Evolutionary conservation across 2,329 filamentous ascomycete species (phyloP), one percentile per base, ranked within the genome.

Genomic region (Venturia pyrina): DNA sequence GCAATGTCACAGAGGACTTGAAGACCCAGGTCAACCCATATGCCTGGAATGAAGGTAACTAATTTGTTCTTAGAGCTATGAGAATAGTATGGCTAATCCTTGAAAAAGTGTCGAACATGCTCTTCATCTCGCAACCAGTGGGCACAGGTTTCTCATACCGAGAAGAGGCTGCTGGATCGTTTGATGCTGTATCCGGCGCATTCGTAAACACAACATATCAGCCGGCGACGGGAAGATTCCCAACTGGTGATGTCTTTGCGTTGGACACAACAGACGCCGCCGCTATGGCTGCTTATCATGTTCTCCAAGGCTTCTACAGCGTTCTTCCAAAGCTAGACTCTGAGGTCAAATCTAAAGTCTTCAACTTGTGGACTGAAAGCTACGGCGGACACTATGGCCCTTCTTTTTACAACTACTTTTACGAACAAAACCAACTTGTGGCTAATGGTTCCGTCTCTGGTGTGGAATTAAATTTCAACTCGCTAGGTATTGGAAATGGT

Each of bases 121-220:
- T 88, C 11, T 87, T 86, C 74, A 76, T 88, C 63, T 84, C 83
- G 65, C 84, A 87, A 73, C 85, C 85, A 11, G 76, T 84, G n/a
- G 83, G 83, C 43, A 80, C 82, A 37, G 84, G 84, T 1, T 83
- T 84, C 72, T 83, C 80, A 71, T 41, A 57, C 13, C 67, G 61
- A 5, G 68, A 67, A 40, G 68, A 69, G 65, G 76, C 71, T 48
- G 67, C 75, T 4, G 78, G 79, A 5, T 80, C 78, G 13, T 68
- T 80, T 24, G 77, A 81, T 60, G 71, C 72, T 3, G 69, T 76
- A 21, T 80, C 78, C 7, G 81, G 80, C 3, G 74, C 75, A 13
- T 79, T 81, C 67, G 74, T 82, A 62, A 78, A 81, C 68, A 74
- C 76, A 0, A 75, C 73, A 1, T 71, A 77, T 59, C 78, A 74